phyloP scores from a whole-genome alignment of 306 rosid genomes.

The Rosa multiflora region DNA sequence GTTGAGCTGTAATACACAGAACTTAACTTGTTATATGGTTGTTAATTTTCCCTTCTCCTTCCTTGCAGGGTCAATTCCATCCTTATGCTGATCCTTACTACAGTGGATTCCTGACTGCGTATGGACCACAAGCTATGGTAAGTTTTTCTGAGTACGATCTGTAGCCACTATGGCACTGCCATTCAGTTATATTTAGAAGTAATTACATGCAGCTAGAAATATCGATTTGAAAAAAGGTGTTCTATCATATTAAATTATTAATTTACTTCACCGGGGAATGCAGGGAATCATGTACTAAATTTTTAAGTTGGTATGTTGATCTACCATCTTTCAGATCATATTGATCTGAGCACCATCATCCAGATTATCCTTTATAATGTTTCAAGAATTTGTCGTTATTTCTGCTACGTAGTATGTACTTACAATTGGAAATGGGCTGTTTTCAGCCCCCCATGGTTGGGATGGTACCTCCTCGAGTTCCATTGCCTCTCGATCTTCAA shows the following conservation, averaged over 20 bases:
- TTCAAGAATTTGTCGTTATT: constrained; percentile 3
- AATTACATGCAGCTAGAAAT: not conserved
- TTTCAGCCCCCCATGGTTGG: constrained; percentile 57
- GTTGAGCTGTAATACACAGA: constrained; percentile 28
- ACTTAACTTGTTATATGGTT: constrained; percentile 17
- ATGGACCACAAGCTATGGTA: constrained; percentile 62
- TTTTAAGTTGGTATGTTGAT: not conserved
- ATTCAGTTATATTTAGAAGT: not conserved
- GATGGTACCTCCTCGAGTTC: constrained; percentile 61
- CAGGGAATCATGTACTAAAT: not conserved
- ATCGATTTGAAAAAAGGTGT: not conserved
- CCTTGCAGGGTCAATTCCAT: constrained; percentile 50
- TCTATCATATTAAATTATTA: not conserved
- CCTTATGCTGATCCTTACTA: constrained; percentile 59
- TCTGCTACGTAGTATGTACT: not conserved
- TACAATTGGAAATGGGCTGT: constrained; percentile 14
- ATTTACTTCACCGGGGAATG: not conserved
- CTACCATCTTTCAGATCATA: not conserved
- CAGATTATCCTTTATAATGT: not conserved
- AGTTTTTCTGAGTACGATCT: constrained; percentile 32
- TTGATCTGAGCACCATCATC: not conserved
- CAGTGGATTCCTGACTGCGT: constrained; percentile 43
- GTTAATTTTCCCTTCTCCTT: constrained; percentile 15
- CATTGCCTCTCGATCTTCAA: constrained; percentile 67
- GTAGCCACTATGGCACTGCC: not conserved